Percentiles rank a stretch among this genome's conserved stretches.
Conservation (phyloP, 2,329 filamentous ascomycete species). For the Diaporthe velutina region DNA sequence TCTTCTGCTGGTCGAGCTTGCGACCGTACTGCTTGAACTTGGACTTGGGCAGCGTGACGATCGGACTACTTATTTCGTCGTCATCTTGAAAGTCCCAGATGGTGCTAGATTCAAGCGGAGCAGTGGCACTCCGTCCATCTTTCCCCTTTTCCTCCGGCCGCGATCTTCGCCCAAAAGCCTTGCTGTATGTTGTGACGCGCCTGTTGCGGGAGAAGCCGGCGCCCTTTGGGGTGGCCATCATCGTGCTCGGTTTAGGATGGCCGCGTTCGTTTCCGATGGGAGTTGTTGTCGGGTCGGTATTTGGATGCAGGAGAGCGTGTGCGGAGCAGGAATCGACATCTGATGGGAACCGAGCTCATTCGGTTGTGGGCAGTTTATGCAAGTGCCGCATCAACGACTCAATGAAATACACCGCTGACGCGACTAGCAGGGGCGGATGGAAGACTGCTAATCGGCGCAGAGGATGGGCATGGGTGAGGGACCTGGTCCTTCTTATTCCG, state of each 20-base stretch:
- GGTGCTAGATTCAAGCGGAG: constrained; percentile 37
- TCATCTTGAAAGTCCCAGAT: constrained; percentile 40
- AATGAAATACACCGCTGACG: constrained; percentile 23
- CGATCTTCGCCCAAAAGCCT: constrained; percentile 43
- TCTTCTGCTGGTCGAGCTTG: constrained; percentile 19
- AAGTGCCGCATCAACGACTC: constrained; percentile 22
- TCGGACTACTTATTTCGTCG: constrained; percentile 38
- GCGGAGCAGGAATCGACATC: constrained; percentile 21
- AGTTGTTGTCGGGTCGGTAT: background rate
- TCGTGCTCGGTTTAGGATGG: constrained; percentile 8
- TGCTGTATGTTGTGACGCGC: constrained; percentile 49
- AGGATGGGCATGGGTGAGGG: background rate
- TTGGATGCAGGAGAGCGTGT: constrained; percentile 6
- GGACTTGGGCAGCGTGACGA: constrained; percentile 35
- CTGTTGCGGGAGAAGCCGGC: constrained; percentile 45
- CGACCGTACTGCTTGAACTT: constrained; percentile 35
- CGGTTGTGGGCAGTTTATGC: constrained; percentile 7
- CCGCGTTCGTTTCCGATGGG: constrained; percentile 10
- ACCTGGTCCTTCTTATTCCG: background rate
- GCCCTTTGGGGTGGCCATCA: constrained; percentile 43
- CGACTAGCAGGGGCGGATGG: constrained; percentile 25
- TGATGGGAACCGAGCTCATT: constrained; percentile 20
- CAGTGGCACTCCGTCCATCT: constrained; percentile 36
- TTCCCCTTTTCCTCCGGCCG: constrained; percentile 36
- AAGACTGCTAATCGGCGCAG: background rate